Percentiles rank a stretch among this genome's conserved stretches.
phyloP scores from a whole-genome alignment of 2,329 filamentous ascomycete genomes.

The Didymella keratinophila region DNA sequence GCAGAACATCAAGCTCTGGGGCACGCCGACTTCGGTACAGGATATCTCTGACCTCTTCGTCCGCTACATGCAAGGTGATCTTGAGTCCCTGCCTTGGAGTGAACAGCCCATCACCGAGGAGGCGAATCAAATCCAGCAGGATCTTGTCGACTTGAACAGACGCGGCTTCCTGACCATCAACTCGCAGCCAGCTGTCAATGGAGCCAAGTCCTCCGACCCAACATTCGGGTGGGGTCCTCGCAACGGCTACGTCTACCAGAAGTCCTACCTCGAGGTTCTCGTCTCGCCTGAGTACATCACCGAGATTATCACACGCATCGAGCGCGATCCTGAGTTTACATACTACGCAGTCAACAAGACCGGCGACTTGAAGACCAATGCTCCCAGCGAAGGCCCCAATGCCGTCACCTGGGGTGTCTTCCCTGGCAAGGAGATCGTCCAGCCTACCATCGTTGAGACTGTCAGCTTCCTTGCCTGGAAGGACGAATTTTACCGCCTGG shows the following conservation, averaged over 20 bases:
- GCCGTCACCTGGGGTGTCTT: conserved; percentile 99
- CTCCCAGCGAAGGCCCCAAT: conserved; percentile 85
- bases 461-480: conserved; percentile 99
- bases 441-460: conserved; percentile 98
- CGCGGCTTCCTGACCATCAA: conserved; percentile 94
- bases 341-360: conserved; percentile 92
- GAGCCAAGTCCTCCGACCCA: conserved; percentile 84
- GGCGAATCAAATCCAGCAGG: conserved; percentile 76
- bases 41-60: conserved; percentile 87
- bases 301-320: conserved; percentile 79
- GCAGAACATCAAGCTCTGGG: conserved; percentile 95
- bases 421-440: conserved; percentile 98
- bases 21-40: conserved; percentile 77
- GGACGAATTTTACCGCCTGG: conserved; percentile 93
- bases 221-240: conserved; percentile 93
- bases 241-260: conserved; percentile 98
- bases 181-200: conserved; percentile 93
- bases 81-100: conserved; percentile 91
- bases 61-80: conserved; percentile 79
- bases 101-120: conserved; percentile 86
- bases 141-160: conserved; percentile 82
- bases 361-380: conserved; percentile 84
- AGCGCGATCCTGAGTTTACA: conserved; percentile 80
- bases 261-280: conserved; percentile 93
- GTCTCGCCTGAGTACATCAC: conserved; percentile 81